Conservation (phyloP, 202 grass and related monocot genomes). For the Setaria viridis region DNA sequence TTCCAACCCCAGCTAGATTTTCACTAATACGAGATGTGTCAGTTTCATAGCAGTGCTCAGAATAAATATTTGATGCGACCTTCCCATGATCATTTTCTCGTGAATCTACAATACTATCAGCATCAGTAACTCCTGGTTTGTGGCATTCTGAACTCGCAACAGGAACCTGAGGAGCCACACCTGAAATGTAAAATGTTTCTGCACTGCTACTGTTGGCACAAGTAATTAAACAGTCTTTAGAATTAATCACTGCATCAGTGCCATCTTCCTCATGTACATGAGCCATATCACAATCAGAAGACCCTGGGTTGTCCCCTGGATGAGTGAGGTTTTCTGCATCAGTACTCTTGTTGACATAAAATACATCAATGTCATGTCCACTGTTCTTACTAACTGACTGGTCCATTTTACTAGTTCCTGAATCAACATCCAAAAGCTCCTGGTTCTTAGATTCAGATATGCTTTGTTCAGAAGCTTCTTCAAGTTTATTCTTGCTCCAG, state of each 20-base stretch:
- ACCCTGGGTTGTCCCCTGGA: constrained; percentile 23
- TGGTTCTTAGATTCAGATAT: constrained; percentile 60
- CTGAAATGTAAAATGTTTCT: constrained; percentile 45
- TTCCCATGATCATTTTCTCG: constrained; percentile 45
- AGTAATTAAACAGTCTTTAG: constrained; percentile 39
- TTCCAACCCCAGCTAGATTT: constrained; percentile 41
- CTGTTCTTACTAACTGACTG: constrained; percentile 34
- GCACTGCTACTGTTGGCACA: constrained; percentile 51
- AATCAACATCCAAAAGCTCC: constrained; percentile 61
- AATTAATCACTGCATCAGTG: constrained; percentile 30
- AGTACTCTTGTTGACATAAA: constrained; percentile 14
- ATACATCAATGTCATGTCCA: constrained; percentile 41
- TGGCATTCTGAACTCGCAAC: constrained; percentile 38
- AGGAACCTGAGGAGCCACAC: constrained; percentile 28
- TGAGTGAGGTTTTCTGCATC: constrained; percentile 35
- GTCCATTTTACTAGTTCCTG: constrained; percentile 54
- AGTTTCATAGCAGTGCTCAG: constrained; percentile 42
- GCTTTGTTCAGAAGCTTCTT: constrained; percentile 49
- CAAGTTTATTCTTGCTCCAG: constrained; percentile 44
- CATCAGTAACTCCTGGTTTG: constrained; percentile 34
- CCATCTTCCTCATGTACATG: constrained; percentile 27
- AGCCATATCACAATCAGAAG: constrained; percentile 35
- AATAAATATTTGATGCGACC: constrained; percentile 42
- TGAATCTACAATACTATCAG: constrained; percentile 43
- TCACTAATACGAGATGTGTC: constrained; percentile 44